Evolutionary conservation across 2,329 filamentous ascomycete genomes (phyloP).

Genomic region (Cladosporium sp.): DNA sequence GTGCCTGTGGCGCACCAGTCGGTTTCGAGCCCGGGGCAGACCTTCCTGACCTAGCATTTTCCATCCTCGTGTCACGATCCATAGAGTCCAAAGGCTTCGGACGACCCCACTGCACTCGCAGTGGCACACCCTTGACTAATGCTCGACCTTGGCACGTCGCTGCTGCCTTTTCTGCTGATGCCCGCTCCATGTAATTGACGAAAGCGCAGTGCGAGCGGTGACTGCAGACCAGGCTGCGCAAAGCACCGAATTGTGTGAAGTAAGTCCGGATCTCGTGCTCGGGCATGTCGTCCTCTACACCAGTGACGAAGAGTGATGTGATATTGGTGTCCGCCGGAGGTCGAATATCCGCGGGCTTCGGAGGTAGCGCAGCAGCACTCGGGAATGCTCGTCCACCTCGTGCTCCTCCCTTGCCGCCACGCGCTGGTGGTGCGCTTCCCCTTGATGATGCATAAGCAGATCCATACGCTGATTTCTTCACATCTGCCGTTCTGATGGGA

Average conservation of each 20-base stretch:
- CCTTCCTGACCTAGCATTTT: constrained; percentile 72
- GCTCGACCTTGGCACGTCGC: constrained; percentile 80
- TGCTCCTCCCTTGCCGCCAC: constrained; percentile 32
- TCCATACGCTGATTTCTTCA: constrained; percentile 31
- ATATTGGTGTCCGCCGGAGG: constrained; percentile 82
- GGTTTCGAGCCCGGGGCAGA: constrained; percentile 15
- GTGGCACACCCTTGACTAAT: constrained; percentile 83
- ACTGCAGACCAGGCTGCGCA: constrained; percentile 90
- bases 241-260: constrained; percentile 82
- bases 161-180: constrained; percentile 81
- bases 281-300: constrained; percentile 91
- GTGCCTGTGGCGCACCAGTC: constrained; percentile 24
- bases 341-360: constrained; percentile 76
- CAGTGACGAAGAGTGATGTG: constrained; percentile 90
- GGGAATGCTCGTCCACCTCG: constrained; percentile 59
- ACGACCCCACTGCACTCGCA: constrained; percentile 87
- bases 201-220: constrained; percentile 98
- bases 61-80: constrained; percentile 77
- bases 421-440: constrained; percentile 15
- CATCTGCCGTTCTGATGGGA: constrained; percentile 71
- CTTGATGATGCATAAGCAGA: constrained; percentile 20
- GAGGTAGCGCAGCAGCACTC: constrained; percentile 68
- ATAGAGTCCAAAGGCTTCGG: constrained; percentile 89
- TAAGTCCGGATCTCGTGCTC: constrained; percentile 88
- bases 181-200: constrained; percentile 83